Conservation (phyloP, 169 alveolate species). For the Hammondia hammondi region DNA sequence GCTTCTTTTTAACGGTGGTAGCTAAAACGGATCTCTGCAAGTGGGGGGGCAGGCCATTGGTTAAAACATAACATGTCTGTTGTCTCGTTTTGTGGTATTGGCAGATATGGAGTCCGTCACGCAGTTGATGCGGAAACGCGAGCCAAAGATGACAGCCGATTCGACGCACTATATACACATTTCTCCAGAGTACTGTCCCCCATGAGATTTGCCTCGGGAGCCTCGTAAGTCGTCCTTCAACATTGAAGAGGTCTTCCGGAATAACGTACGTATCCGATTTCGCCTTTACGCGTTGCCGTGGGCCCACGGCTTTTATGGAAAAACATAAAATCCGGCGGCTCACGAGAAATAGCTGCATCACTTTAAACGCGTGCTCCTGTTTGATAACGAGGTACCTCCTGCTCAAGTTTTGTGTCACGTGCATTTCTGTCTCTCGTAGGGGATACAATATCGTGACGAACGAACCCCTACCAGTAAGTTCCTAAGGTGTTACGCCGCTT, state of each 20-base stretch:
- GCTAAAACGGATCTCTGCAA: too few relatives aligned
- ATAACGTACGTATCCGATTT: too few relatives aligned
- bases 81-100: not conserved
- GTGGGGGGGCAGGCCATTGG: too few relatives aligned
- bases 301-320: too few relatives aligned
- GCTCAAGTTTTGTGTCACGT: too few relatives aligned
- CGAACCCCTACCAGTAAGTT: not conserved
- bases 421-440: not conserved
- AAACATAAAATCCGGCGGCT: too few relatives aligned
- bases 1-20: too few relatives aligned
- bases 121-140: not conserved
- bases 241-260: too few relatives aligned
- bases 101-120: constrained; percentile 2
- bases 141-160: not conserved
- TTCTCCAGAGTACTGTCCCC: not conserved
- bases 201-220: constrained; percentile 30
- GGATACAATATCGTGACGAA: constrained; percentile 30
- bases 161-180: not conserved
- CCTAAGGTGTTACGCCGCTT: not conserved
- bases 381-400: too few relatives aligned
- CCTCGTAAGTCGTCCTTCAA: not conserved
- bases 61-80: not conserved
- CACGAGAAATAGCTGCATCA: too few relatives aligned
- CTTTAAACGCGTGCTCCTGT: too few relatives aligned
- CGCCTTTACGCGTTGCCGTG: too few relatives aligned